Conservation (phyloP, 1,284 basidiomycete genomes). For the Ganoderma multipileum region DNA sequence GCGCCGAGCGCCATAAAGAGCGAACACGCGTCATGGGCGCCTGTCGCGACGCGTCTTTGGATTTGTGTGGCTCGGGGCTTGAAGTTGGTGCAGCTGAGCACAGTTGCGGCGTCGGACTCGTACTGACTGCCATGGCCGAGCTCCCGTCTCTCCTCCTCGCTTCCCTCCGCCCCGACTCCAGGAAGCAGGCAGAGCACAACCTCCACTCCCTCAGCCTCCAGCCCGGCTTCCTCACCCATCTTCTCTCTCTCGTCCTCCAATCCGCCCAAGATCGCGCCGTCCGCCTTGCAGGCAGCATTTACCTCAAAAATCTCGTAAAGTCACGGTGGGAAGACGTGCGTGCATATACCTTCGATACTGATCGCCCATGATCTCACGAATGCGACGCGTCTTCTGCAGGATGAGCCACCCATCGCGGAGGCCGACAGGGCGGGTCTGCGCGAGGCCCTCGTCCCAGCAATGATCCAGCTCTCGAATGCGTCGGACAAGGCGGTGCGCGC, state of each 20-base stretch:
- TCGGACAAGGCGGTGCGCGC: conserved; percentile 74
- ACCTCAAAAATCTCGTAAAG: conserved; percentile 89
- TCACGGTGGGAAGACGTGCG: conserved; percentile 86
- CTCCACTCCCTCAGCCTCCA: conserved; percentile 74
- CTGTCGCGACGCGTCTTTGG: neutral
- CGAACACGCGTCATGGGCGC: conserved; percentile 21
- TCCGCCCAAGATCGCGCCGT: conserved; percentile 71
- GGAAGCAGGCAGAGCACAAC: conserved; percentile 83
- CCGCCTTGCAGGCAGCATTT: conserved; percentile 84
- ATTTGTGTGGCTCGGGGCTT: neutral
- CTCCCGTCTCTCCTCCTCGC: conserved; percentile 71
- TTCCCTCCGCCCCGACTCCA: conserved; percentile 74
- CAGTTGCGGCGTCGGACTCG: neutral
- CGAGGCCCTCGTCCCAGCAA: conserved; percentile 78
- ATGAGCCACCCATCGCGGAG: conserved; percentile 66
- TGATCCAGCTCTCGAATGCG: conserved; percentile 76
- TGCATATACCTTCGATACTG: conserved; percentile 21
- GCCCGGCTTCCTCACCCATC: conserved; percentile 78
- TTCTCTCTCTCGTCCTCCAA: conserved; percentile 79
- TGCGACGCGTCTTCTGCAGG: conserved; percentile 47
- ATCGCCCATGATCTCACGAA: conserved; percentile 19
- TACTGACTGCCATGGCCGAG: conserved; percentile 58
- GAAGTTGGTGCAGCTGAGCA: conserved; percentile 1
- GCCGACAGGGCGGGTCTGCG: conserved; percentile 75
- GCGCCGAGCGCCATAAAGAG: neutral